These are phyloP conservation scores for Alternaria atra DNA, from an alignment of 2,329 filamentous ascomycete species.

Conservation along the genomic window DNA sequence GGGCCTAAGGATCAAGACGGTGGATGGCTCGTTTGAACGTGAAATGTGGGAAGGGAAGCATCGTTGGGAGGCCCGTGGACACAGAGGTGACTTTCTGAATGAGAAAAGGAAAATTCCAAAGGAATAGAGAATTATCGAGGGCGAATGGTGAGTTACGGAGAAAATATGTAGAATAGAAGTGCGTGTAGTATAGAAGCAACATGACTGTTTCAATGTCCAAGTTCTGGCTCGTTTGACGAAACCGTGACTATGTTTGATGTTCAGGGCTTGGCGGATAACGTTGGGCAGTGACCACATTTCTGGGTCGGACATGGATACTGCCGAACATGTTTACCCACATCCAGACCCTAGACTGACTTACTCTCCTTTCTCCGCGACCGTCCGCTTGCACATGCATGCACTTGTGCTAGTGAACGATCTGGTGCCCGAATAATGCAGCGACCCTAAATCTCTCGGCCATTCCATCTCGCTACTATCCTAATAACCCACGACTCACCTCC, in stretches of 20 bases:
- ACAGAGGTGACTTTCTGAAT: not conserved
- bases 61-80: not conserved
- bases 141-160: too few relatives aligned
- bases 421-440: slow-evolving; percentile 9
- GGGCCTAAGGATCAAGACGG: not conserved
- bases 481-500: not conserved
- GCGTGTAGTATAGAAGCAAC: not conserved
- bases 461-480: slow-evolving; percentile 4
- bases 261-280: slow-evolving; percentile 6
- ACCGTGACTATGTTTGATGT: not conserved
- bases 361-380: slow-evolving; percentile 8
- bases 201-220: not conserved
- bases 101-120: not conserved
- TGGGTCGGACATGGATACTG: slow-evolving; percentile 22
- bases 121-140: too few relatives aligned
- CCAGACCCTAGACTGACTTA: slow-evolving; percentile 3
- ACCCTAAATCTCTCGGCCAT: slow-evolving; percentile 4
- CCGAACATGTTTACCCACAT: slow-evolving; percentile 20
- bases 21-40: not conserved
- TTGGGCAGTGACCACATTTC: slow-evolving; percentile 30
- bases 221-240: not conserved
- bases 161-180: not conserved
- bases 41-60: not conserved
- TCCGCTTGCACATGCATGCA: slow-evolving; percentile 6
- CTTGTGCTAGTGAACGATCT: not conserved